Conservation (phyloP, 2,329 filamentous ascomycete species). For the Calonectria montana region DNA sequence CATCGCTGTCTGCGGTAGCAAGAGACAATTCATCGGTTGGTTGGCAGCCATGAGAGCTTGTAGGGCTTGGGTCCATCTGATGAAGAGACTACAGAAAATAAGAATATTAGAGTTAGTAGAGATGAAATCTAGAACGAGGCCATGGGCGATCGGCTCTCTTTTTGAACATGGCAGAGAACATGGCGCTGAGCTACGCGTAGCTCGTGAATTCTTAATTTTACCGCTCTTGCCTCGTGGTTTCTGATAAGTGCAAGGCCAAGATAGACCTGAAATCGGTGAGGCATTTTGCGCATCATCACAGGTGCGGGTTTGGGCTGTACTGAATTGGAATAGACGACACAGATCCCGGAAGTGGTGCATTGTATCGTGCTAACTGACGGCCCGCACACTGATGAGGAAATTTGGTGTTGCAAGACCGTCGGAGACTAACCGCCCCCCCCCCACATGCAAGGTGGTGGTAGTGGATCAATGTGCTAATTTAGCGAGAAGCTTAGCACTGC, state of each 20-base stretch:
- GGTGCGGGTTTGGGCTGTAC: not conserved
- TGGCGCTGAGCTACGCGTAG: not conserved
- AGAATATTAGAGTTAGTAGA: not conserved
- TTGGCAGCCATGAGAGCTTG: not conserved
- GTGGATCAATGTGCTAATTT: not conserved
- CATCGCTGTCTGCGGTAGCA: not conserved
- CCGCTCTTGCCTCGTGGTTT: not conserved
- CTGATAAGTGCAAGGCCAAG: not conserved
- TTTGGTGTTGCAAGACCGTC: slow-evolving; percentile 3
- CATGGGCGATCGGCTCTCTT: not conserved
- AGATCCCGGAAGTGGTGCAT: not conserved
- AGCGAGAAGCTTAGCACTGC: slow-evolving; percentile 11
- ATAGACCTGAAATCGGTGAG: not conserved
- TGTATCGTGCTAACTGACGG: slow-evolving; percentile 2
- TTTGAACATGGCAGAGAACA: not conserved
- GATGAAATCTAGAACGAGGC: not conserved
- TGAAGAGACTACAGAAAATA: not conserved
- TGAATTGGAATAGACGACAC: not conserved
- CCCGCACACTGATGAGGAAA: not conserved
- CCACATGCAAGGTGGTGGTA: slow-evolving; percentile 2
- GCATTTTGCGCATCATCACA: not conserved
- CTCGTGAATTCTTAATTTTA: not conserved
- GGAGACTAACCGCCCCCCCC: not conserved
- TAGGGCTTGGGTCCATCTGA: not conserved
- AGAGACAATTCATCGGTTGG: not conserved